Evolutionary conservation across 192 early-diverging fungal species (phyloP).

Genomic region (Coemansia nantahalensis): DNA sequence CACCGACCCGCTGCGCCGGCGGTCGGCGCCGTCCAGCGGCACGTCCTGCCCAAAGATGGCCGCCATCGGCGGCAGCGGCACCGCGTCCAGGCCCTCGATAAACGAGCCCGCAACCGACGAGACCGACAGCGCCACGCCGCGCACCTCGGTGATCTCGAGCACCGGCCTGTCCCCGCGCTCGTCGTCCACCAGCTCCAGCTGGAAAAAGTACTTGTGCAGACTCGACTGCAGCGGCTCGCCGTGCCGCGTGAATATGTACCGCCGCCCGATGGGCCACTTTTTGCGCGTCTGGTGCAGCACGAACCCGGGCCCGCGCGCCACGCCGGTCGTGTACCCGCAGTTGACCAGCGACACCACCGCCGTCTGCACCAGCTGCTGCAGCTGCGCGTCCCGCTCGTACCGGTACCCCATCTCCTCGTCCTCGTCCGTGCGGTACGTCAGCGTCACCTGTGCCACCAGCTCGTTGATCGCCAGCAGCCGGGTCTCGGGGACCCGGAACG

Average conservation of each 20-base stretch:
- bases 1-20: constrained; percentile 13
- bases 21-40: constrained; percentile 6
- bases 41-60: constrained; percentile 6
- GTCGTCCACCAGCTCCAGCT: constrained; percentile 45
- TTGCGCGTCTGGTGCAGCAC: constrained; percentile 49
- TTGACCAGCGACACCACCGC: constrained; percentile 47
- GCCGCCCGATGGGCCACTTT: constrained; percentile 49
- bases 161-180: constrained; percentile 1
- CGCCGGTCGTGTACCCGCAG: constrained; percentile 42
- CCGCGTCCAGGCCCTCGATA: constrained; percentile 47
- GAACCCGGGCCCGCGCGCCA: constrained; percentile 44
- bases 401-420: constrained; percentile 46
- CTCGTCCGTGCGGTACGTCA: constrained; percentile 42
- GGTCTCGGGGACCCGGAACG: constrained; percentile 48
- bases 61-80: constrained; percentile 33
- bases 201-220: constrained; percentile 52
- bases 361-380: constrained; percentile 42
- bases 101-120: constrained; percentile 47
- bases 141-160: constrained; percentile 42
- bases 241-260: constrained; percentile 48
- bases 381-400: constrained; percentile 22
- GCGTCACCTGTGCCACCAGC: constrained; percentile 43
- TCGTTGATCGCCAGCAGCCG: constrained; percentile 43
- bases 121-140: constrained; percentile 24
- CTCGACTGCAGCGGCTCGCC: constrained; percentile 51